Evolutionary conservation across 2,329 filamentous ascomycete genomes (phyloP).

Genomic region (Acrocalymma vagum): DNA sequence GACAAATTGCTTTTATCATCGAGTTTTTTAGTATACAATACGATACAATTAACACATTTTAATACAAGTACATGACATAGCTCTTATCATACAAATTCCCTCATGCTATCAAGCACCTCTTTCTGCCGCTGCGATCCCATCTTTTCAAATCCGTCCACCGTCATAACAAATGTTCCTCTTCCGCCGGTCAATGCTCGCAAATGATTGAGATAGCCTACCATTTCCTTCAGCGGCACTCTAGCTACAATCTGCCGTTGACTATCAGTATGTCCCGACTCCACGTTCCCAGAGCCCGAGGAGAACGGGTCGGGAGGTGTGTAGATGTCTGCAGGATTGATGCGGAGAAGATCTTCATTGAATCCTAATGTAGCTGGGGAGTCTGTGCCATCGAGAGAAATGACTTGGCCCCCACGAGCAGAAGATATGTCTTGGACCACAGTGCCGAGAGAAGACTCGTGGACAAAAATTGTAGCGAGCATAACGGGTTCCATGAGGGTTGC

Average conservation of each 20-base stretch:
- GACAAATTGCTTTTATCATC: too few relatives aligned
- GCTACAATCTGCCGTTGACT: conserved; percentile 73
- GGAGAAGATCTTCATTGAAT: conserved; percentile 40
- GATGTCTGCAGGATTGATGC: conserved; percentile 76
- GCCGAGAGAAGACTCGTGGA: conserved; percentile 83
- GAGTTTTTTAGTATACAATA: too few relatives aligned
- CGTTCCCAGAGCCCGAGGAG: conserved; percentile 45
- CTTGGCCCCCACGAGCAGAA: conserved; percentile 75
- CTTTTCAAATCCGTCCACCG: conserved; percentile 74
- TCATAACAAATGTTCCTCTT: conserved; percentile 80
- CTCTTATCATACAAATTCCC: conserved; percentile 33
- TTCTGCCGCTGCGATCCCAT: conserved; percentile 69
- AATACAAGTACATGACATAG: too few relatives aligned
- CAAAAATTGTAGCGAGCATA: conserved; percentile 87
- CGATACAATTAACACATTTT: too few relatives aligned
- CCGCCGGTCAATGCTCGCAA: conserved; percentile 89
- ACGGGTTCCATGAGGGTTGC: conserved; percentile 88
- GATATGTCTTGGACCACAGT: conserved; percentile 84
- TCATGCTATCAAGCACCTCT: conserved; percentile 56
- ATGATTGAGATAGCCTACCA: conserved; percentile 93
- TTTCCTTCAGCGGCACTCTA: conserved; percentile 91
- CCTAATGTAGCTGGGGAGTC: conserved; percentile 14
- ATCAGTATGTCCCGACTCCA: conserved; percentile 27
- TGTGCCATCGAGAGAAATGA: conserved; percentile 70
- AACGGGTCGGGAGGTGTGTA: conserved; percentile 93